phyloP scores from a whole-genome alignment of 768 basidiomycete genomes.

The Naematelia encephala region DNA sequence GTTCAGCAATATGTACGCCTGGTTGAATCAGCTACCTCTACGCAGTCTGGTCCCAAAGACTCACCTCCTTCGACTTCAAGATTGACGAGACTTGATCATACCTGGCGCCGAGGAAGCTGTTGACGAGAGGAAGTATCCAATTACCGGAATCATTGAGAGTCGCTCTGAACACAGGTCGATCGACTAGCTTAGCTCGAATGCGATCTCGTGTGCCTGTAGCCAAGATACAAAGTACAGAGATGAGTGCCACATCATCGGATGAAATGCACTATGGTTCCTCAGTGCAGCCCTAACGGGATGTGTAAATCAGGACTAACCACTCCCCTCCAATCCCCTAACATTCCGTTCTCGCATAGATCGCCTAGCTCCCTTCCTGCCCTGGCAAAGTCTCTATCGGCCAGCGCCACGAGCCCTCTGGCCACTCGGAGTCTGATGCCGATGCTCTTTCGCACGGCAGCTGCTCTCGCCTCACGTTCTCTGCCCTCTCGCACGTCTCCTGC shows the following conservation, averaged over 20 bases:
- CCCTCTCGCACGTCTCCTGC: constrained; percentile 36
- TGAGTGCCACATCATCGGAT: constrained; percentile 79
- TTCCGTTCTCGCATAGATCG: constrained; percentile 56
- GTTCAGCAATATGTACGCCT: constrained; percentile 76
- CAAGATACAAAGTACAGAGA: constrained; percentile 77
- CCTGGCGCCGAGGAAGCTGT: constrained; percentile 78
- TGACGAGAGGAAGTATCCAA: constrained; percentile 78
- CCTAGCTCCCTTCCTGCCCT: constrained; percentile 74
- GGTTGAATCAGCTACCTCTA: not conserved
- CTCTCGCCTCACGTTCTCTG: constrained; percentile 53
- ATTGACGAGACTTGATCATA: constrained; percentile 79
- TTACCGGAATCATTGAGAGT: constrained; percentile 75
- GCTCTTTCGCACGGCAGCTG: constrained; percentile 62
- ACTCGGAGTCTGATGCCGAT: constrained; percentile 76
- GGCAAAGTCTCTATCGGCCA: constrained; percentile 70
- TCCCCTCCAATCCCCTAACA: constrained; percentile 74
- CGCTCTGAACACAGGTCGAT: constrained; percentile 66
- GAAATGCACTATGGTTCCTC: constrained; percentile 63
- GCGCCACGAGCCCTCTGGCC: constrained; percentile 70
- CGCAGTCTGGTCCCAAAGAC: constrained; percentile 7
- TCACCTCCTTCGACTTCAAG: constrained; percentile 68
- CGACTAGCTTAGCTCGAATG: constrained; percentile 63
- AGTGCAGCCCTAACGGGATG: not conserved
- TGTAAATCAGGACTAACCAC: constrained; percentile 54
- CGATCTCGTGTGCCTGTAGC: constrained; percentile 68